Evolutionary conservation across 1,284 basidiomycete genomes (phyloP).

Genomic region (Pascua guehoae): DNA sequence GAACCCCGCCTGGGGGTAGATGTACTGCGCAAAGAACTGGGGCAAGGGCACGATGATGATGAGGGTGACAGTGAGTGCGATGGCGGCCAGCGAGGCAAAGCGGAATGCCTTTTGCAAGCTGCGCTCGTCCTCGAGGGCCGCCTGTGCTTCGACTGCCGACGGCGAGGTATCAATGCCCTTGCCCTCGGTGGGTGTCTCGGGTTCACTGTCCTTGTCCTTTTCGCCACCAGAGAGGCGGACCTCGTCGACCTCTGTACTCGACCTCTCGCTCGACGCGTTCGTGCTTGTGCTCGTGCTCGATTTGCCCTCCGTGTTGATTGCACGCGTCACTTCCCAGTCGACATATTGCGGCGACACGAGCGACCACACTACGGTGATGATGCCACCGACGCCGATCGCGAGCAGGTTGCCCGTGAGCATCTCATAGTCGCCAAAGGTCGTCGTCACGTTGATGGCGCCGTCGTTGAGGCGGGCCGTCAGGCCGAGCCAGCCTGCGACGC

Average conservation of each 20-base stretch:
- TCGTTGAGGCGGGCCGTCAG: slow-evolving; percentile 67
- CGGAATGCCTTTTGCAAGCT: slow-evolving; percentile 66
- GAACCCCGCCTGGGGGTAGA: slow-evolving; percentile 66
- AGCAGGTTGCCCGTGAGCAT: slow-evolving; percentile 78
- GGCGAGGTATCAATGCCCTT: slow-evolving; percentile 20
- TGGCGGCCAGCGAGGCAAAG: slow-evolving; percentile 69
- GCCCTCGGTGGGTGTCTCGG: slow-evolving; percentile 49
- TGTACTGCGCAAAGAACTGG: slow-evolving; percentile 71
- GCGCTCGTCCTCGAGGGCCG: slow-evolving; percentile 3
- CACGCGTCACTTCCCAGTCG: slow-evolving; percentile 71
- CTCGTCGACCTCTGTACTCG: slow-evolving; percentile 1
- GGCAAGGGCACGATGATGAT: slow-evolving; percentile 70
- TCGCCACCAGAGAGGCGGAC: not conserved
- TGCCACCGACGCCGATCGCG: slow-evolving; percentile 74
- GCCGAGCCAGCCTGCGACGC: slow-evolving; percentile 77
- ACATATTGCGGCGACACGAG: slow-evolving; percentile 71
- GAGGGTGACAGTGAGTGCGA: slow-evolving; percentile 54
- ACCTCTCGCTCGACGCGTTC: slow-evolving; percentile 12
- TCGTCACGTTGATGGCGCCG: slow-evolving; percentile 66
- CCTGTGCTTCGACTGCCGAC: slow-evolving; percentile 11
- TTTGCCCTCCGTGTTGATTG: slow-evolving; percentile 56
- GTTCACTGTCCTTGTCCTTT: slow-evolving; percentile 33
- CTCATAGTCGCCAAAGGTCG: slow-evolving; percentile 61
- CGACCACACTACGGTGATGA: slow-evolving; percentile 66
- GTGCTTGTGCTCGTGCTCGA: slow-evolving; percentile 18